These are phyloP conservation scores for Sarocladium strictum DNA, from an alignment of 2,329 filamentous ascomycete genomes.

Conservation along the genomic window DNA sequence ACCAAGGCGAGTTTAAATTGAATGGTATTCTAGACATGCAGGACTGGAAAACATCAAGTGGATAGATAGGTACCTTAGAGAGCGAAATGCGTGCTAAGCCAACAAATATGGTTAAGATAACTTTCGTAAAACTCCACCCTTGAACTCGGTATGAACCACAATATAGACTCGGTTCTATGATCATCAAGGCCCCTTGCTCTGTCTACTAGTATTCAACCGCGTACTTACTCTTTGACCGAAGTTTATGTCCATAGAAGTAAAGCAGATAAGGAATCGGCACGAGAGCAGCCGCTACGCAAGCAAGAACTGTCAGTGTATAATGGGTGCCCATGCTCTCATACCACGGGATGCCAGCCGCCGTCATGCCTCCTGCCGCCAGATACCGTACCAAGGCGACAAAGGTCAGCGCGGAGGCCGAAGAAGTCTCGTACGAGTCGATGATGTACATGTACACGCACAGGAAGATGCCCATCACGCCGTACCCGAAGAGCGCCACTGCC, in stretches of 20 bases:
- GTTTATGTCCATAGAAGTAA: conserved; percentile 17
- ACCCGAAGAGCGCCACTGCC: conserved; percentile 36
- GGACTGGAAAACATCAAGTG: too few species aligned
- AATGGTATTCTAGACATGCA: too few species aligned
- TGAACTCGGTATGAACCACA: too few species aligned
- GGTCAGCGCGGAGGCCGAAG: conserved; percentile 25
- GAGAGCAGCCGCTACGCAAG: conserved; percentile 20
- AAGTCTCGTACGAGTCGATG: conserved; percentile 28
- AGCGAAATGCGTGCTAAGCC: too few species aligned
- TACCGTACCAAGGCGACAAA: conserved; percentile 26
- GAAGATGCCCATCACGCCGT: conserved; percentile 36
- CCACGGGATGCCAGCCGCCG: conserved; percentile 27
- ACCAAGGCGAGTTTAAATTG: too few species aligned
- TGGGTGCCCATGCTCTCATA: conserved; percentile 26
- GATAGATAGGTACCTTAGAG: too few species aligned
- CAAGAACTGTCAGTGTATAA: conserved; percentile 27
- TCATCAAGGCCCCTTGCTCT: too few species aligned
- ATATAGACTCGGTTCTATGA: too few species aligned
- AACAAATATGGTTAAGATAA: too few species aligned
- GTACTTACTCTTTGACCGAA: conserved; percentile 5
- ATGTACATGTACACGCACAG: conserved; percentile 30
- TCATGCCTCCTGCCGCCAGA: conserved; percentile 25
- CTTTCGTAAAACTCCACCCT: too few species aligned
- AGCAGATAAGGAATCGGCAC: conserved; percentile 24
- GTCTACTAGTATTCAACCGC: too few species aligned